phyloP scores from a whole-genome alignment of 2,329 filamentous ascomycete species.

The Cadophora sp. region DNA sequence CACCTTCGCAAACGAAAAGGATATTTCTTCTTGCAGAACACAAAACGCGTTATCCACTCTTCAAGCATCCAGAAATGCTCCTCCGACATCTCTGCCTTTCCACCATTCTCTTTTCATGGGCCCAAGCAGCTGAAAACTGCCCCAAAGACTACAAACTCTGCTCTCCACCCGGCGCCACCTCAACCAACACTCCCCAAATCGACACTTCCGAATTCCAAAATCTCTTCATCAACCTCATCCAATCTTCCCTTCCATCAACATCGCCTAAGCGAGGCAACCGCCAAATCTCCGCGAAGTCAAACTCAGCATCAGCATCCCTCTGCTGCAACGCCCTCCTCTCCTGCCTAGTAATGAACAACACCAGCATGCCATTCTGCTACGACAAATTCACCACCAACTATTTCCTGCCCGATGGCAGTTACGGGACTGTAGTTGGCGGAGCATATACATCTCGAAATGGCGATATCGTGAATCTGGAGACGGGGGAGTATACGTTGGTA shows the following conservation, averaged over 20 bases:
- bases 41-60: too few relatives aligned
- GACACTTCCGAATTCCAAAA: conserved; percentile 39
- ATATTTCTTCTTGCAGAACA: too few relatives aligned
- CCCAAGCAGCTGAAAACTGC: background rate
- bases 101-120: background rate
- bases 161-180: conserved; percentile 42
- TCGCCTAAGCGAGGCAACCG: background rate
- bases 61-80: background rate
- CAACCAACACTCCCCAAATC: conserved; percentile 39
- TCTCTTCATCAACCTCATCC: conserved; percentile 44
- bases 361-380: conserved; percentile 56
- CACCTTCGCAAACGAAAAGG: too few relatives aligned
- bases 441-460: conserved; percentile 48
- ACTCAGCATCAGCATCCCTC: conserved; percentile 18
- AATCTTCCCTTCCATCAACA: conserved; percentile 39
- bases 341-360: conserved; percentile 38
- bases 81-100: background rate
- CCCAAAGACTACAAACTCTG: conserved; percentile 41
- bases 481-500: conserved; percentile 50
- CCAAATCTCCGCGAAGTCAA: background rate
- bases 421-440: conserved; percentile 52
- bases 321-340: conserved; percentile 38
- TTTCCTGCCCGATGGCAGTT: conserved; percentile 53
- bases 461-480: conserved; percentile 51
- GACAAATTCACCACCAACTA: conserved; percentile 59